Evolutionary conservation across 495 filamentous ascomycete species (phyloP), one percentile per base, ranked within the genome.

Genomic region (Neurospora terricola): DNA sequence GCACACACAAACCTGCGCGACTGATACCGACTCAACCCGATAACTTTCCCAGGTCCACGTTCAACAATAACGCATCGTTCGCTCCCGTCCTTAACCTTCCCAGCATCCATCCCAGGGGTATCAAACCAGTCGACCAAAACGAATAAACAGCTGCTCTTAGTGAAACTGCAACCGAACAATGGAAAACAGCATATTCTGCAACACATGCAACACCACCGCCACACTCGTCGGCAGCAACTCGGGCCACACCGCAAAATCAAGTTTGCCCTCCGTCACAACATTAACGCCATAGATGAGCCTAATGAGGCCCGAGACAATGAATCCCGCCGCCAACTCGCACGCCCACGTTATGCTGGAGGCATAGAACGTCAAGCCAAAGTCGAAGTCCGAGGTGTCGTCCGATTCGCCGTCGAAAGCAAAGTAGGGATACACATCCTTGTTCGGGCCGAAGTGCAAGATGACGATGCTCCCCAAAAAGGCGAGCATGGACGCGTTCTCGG

Each of bases 151-250:
- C 7, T 16, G 34, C 8, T 8, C 10, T 84, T 75, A 86, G 73
- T 83, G 81, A 81, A 91, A 91, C 74, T 85, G 83, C 75, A 91
- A 77, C 73, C 88, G 83, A 34, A 89, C 85, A 75, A 91, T 90
- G 27, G 86, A 86, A 75, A 91, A 89, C 27, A 91, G 70, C 89
- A 91, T 91, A 74, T 90, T 91, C 80, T 90, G 88, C 79, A 90
- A 76, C 36, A 91, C 89, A 73, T 91, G 89, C 76, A 91, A 81
- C 81, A 87, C 86, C 16, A 90, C 88, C 10, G 86, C 87, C 30
- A 90, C 83, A 48, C 85, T 85, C 38, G 88, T 90, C 11, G 88
- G 88, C 69, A 91, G 77, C 71, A 91, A 76, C 82, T 90, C 89
- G 9, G 89, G 88, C 84, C 87, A 90, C 70, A 84, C 85, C 11